These are phyloP conservation scores for Solanum commersonii DNA, from an alignment of 257 asterid genomes.

Conservation along the genomic window DNA sequence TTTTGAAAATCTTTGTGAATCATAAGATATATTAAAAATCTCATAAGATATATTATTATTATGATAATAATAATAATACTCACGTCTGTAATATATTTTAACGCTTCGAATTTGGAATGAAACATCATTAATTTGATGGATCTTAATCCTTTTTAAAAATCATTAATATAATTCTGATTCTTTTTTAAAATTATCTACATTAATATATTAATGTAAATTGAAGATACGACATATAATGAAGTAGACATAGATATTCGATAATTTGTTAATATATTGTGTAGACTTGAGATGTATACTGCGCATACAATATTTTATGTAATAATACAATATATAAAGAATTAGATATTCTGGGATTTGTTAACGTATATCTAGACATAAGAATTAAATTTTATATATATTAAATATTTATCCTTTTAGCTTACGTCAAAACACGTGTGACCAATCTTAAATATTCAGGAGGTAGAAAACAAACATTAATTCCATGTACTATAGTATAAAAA, in stretches of 20 bases:
- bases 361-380: background rate
- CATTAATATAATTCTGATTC: background rate
- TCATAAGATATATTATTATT: no score
- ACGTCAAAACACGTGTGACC: background rate
- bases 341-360: background rate
- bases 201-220: background rate
- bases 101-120: background rate
- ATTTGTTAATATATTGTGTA: background rate
- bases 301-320: background rate
- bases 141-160: background rate
- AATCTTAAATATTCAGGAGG: background rate
- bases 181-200: background rate
- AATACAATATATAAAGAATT: background rate
- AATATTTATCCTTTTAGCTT: background rate
- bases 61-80: background rate
- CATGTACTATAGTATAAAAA: background rate
- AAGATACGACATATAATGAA: background rate
- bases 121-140: background rate
- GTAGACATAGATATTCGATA: background rate
- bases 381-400: background rate
- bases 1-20: background rate
- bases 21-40: background rate
- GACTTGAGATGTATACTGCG: background rate
- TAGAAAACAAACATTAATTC: background rate
- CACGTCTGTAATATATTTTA: background rate